A percentile compares a stretch with the other conserved stretches of the same genome.
Conservation (phyloP, 2,329 filamentous ascomycete species). For the Torrubiella hemipterigena region DNA sequence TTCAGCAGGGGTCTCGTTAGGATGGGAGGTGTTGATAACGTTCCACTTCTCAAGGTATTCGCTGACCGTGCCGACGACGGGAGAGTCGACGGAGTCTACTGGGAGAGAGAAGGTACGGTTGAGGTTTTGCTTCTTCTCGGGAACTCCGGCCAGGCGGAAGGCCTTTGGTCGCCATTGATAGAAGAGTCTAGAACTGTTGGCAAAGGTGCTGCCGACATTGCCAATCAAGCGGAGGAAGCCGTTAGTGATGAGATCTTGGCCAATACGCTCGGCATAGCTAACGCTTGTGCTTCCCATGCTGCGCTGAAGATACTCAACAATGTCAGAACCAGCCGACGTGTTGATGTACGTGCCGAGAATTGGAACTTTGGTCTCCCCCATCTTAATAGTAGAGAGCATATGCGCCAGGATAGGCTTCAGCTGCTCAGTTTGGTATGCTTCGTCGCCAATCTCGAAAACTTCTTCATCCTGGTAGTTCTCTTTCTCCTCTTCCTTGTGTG, state of each 20-base stretch:
- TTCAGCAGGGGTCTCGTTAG: constrained; percentile 87
- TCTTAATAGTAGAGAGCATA: constrained; percentile 75
- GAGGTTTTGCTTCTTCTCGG: constrained; percentile 70
- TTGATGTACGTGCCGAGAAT: constrained; percentile 93
- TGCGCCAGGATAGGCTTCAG: constrained; percentile 82
- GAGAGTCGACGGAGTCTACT: constrained; percentile 53
- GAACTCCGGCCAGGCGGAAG: constrained; percentile 77
- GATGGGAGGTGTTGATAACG: constrained; percentile 66
- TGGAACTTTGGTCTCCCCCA: constrained; percentile 87
- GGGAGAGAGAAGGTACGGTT: constrained; percentile 64
- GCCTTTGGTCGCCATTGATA: constrained; percentile 95
- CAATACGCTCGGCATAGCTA: constrained; percentile 86
- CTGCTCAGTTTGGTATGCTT: constrained; percentile 72
- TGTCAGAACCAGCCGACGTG: constrained; percentile 81
- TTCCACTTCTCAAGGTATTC: constrained; percentile 92
- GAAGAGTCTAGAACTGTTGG: constrained; percentile 93
- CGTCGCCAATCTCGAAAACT: constrained; percentile 80
- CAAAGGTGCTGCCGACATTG: constrained; percentile 89
- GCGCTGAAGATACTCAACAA: constrained; percentile 89
- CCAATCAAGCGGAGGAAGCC: constrained; percentile 85
- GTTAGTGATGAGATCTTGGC: constrained; percentile 78
- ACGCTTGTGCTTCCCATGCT: constrained; percentile 75
- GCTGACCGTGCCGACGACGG: constrained; percentile 68
- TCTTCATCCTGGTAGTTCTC: constrained; percentile 65
- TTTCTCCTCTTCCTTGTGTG: constrained; percentile 48